A percentile compares a stretch with the other conserved stretches of the same genome.
phyloP scores from a whole-genome alignment of 257 asterid genomes.

The Asclepias syriaca region DNA sequence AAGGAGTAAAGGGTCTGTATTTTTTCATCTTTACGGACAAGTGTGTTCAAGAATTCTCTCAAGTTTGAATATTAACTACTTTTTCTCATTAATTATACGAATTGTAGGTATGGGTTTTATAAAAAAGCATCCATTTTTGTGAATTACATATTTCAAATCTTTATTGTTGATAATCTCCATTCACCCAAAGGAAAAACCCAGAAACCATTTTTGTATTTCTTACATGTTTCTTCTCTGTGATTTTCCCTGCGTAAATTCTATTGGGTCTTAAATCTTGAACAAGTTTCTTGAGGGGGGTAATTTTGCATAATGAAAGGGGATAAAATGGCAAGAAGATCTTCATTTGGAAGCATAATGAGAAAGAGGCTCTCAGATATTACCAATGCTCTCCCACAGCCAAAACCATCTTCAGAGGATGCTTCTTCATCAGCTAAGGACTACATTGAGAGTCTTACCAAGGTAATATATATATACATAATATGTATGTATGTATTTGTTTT shows the following conservation, averaged over 20 bases:
- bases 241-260: neutral
- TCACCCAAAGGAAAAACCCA: neutral
- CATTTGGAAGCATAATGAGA: conserved; percentile 64
- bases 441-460: conserved; percentile 62
- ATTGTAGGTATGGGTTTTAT: neutral
- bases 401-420: conserved; percentile 30
- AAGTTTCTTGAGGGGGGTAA: neutral
- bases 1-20: conserved; percentile 4
- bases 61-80: neutral
- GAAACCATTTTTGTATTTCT: neutral
- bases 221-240: neutral
- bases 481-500: neutral
- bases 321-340: conserved; percentile 61
- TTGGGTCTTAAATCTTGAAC: conserved; percentile 1
- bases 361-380: conserved; percentile 75
- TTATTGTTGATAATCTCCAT: neutral
- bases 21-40: conserved; percentile 14
- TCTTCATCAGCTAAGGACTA: conserved; percentile 39
- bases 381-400: conserved; percentile 60
- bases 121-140: neutral
- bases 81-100: neutral
- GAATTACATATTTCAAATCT: neutral
- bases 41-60: conserved; percentile 22
- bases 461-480: conserved; percentile 4
- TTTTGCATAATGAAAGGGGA: conserved; percentile 52